Evolutionary conservation across 202 grass and related monocot genomes (phyloP).

Genomic region (Cymbopogon flexuosus): DNA sequence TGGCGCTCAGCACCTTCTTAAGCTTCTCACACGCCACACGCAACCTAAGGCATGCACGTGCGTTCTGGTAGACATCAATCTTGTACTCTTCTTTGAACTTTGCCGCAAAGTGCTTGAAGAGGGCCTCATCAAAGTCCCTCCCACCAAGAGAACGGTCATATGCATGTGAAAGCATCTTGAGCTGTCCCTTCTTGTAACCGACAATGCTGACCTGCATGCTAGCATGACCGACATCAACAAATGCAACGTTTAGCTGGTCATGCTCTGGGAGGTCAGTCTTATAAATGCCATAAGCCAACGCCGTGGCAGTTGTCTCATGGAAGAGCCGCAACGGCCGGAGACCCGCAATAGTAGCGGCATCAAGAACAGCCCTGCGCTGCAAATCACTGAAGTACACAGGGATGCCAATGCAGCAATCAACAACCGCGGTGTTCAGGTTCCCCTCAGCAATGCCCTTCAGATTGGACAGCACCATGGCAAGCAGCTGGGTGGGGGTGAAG

Average conservation of each 20-base stretch:
- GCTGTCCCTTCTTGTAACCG: constrained; percentile 85
- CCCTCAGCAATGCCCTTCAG: constrained; percentile 83
- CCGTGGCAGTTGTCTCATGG: constrained; percentile 89
- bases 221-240: constrained; percentile 91
- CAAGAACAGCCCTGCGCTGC: constrained; percentile 71
- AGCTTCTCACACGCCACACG: constrained; percentile 81
- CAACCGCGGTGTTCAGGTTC: constrained; percentile 64
- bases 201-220: constrained; percentile 95
- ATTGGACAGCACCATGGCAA: constrained; percentile 90
- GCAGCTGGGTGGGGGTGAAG: constrained; percentile 78
- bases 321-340: constrained; percentile 66
- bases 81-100: constrained; percentile 95
- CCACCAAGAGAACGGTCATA: constrained; percentile 86
- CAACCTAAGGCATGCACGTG: constrained; percentile 76
- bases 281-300: constrained; percentile 93
- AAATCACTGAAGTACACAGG: constrained; percentile 82
- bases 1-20: constrained; percentile 92
- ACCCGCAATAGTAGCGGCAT: constrained; percentile 81
- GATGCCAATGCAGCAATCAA: constrained; percentile 93
- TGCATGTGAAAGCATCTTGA: constrained; percentile 77
- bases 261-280: constrained; percentile 85
- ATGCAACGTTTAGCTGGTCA: constrained; percentile 85
- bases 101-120: constrained; percentile 78
- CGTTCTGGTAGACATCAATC: constrained; percentile 98
- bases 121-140: constrained; percentile 89